phyloP scores from a whole-genome alignment of 2,329 filamentous ascomycete genomes.

The Dactylellina cionopaga region DNA sequence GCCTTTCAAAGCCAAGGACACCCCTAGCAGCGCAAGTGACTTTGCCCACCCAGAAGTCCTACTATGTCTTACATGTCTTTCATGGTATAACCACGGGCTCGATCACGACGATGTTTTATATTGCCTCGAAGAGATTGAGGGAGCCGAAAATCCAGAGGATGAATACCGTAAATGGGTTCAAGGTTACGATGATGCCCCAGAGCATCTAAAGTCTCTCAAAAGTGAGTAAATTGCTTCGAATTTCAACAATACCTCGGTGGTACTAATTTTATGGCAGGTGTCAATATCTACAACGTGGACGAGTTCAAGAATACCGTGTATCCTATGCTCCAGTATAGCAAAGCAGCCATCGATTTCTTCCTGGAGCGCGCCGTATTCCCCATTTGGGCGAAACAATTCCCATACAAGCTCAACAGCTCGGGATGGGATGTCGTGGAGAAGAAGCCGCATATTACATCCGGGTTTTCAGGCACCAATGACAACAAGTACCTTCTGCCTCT shows the following conservation, averaged over 20 bases:
- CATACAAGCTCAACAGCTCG: slow-evolving; percentile 71
- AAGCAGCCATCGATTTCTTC: slow-evolving; percentile 72
- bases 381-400: slow-evolving; percentile 71
- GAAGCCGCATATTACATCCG: slow-evolving; percentile 67
- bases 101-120: slow-evolving; percentile 64
- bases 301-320: slow-evolving; percentile 67
- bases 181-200: slow-evolving; percentile 59
- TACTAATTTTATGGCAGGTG: slow-evolving; percentile 57
- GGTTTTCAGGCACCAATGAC: slow-evolving; percentile 78
- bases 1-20: slow-evolving; percentile 71
- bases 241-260: no score
- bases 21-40: slow-evolving; percentile 67
- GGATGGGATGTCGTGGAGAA: slow-evolving; percentile 72
- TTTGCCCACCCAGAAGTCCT: slow-evolving; percentile 72
- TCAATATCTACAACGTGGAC: slow-evolving; percentile 69
- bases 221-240: background rate
- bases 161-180: slow-evolving; percentile 67
- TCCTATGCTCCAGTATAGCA: slow-evolving; percentile 66
- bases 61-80: slow-evolving; percentile 68
- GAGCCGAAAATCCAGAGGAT: slow-evolving; percentile 65
- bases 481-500: slow-evolving; percentile 69
- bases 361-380: slow-evolving; percentile 70
- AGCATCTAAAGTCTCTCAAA: slow-evolving; percentile 61
- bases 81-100: slow-evolving; percentile 70
- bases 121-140: slow-evolving; percentile 64